Conservation (phyloP, 139 green algal species). For the Coelastrella sp. region DNA sequence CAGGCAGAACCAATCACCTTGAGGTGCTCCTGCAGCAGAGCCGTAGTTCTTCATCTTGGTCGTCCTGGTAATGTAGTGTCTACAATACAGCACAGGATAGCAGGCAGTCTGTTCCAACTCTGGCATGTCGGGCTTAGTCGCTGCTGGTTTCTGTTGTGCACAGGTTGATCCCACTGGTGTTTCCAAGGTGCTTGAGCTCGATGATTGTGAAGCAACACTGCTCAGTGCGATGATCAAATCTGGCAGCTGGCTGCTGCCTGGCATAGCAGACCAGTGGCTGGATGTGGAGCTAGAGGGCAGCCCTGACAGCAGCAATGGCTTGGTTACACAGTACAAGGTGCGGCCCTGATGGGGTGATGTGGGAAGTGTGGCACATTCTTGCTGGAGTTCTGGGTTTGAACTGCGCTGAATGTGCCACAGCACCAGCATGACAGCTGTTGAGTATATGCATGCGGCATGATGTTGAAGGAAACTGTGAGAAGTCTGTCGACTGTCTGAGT, state of each 20-base stretch:
- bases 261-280: conserved; percentile 9
- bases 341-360: neutral
- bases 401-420: neutral
- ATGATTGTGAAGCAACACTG: conserved; percentile 48
- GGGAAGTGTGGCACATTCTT: too few species aligned
- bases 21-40: neutral
- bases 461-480: too few species aligned
- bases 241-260: conserved; percentile 34
- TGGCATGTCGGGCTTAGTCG: neutral
- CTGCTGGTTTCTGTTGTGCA: neutral
- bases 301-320: neutral
- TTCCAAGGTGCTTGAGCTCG: conserved; percentile 29
- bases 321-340: conserved; percentile 21
- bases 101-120: too few species aligned
- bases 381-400: too few species aligned
- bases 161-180: conserved; percentile 49
- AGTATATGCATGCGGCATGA: too few species aligned
- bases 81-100: too few species aligned
- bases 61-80: too few species aligned
- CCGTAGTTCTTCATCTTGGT: too few species aligned
- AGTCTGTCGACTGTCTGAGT: too few species aligned
- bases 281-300: conserved; percentile 25
- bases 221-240: conserved; percentile 11
- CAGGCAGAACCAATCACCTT: neutral
- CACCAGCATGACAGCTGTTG: neutral